phyloP scores from a whole-genome alignment of 1,284 basidiomycete species.

The Puccinia sorghi region DNA sequence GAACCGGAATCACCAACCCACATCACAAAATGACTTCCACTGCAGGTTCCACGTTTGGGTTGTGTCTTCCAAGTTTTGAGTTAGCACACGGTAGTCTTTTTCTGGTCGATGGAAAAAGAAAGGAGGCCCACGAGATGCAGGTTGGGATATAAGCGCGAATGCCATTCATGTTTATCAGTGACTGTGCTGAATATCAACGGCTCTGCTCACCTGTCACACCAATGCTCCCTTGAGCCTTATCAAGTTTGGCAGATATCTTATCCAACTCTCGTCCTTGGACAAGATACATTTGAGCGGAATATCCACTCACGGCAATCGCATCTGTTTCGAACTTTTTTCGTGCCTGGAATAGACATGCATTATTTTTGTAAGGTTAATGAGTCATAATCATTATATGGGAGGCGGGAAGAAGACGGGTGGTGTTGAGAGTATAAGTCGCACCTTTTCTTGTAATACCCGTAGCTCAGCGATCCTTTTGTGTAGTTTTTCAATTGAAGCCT shows the following conservation, averaged over 20 bases:
- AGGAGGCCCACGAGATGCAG: constrained; percentile 57
- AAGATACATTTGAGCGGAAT: constrained; percentile 86
- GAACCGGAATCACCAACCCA: constrained; percentile 52
- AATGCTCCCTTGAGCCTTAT: constrained; percentile 84
- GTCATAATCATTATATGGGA: too few species aligned
- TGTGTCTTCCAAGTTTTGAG: constrained; percentile 32
- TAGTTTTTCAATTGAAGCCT: constrained; percentile 77
- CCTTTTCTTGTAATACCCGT: constrained; percentile 78
- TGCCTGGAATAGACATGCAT: constrained; percentile 61
- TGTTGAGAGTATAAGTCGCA: constrained; percentile 52
- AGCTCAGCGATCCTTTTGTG: constrained; percentile 79
- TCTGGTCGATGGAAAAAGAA: constrained; percentile 53
- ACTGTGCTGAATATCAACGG: constrained; percentile 43
- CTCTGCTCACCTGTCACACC: constrained; percentile 69
- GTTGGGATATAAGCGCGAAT: constrained; percentile 54
- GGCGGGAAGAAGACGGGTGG: too few species aligned
- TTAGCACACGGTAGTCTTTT: constrained; percentile 39
- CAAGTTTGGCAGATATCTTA: constrained; percentile 81
- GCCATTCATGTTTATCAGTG: too few species aligned
- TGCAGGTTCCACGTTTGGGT: constrained; percentile 37
- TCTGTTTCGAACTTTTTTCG: constrained; percentile 92
- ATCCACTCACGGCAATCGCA: constrained; percentile 90
- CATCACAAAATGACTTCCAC: constrained; percentile 52
- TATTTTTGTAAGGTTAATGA: too few species aligned
- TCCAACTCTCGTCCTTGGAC: constrained; percentile 93